phyloP scores from a whole-genome alignment of 176 grass and related monocot genomes.

The Pontederia crassipes region DNA sequence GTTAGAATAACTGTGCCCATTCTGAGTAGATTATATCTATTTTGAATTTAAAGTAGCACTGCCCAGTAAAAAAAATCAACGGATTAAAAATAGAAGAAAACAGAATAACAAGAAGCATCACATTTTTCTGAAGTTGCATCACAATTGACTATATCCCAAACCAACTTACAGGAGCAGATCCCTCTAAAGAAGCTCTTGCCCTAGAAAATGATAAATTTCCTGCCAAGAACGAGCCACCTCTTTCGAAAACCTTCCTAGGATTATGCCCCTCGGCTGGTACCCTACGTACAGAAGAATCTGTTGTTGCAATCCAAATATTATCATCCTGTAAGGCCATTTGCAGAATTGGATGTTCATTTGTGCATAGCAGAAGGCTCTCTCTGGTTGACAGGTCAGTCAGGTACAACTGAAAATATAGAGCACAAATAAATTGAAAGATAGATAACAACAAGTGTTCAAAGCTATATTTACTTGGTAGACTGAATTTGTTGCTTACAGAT shows the following conservation, averaged over 20 bases:
- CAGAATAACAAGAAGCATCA: too few relatives aligned
- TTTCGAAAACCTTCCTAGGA: conserved; percentile 73
- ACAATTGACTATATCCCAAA: background rate
- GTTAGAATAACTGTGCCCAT: too few relatives aligned
- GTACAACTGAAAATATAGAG: conserved; percentile 56
- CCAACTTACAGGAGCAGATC: conserved; percentile 83
- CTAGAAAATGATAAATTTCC: conserved; percentile 96
- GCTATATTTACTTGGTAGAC: background rate
- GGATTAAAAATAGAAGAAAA: too few relatives aligned
- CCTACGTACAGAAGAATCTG: conserved; percentile 72
- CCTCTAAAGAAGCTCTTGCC: conserved; percentile 90
- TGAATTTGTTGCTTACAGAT: conserved; percentile 53
- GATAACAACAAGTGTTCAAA: conserved; percentile 5
- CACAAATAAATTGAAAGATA: conserved; percentile 6
- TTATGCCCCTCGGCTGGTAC: conserved; percentile 63
- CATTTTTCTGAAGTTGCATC: too few relatives aligned
- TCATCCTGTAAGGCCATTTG: conserved; percentile 93
- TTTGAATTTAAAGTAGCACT: too few relatives aligned
- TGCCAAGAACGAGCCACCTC: conserved; percentile 89
- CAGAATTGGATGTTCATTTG: conserved; percentile 64
- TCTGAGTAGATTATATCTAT: too few relatives aligned
- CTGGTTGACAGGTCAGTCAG: conserved; percentile 73
- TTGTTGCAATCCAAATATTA: conserved; percentile 79
- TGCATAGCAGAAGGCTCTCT: conserved; percentile 87
- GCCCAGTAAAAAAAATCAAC: too few relatives aligned